Percentiles rank a stretch among this genome's conserved stretches.
Conservation (phyloP, 352 stramenopile genomes). For the Phytopythium cucurbitacearum region DNA sequence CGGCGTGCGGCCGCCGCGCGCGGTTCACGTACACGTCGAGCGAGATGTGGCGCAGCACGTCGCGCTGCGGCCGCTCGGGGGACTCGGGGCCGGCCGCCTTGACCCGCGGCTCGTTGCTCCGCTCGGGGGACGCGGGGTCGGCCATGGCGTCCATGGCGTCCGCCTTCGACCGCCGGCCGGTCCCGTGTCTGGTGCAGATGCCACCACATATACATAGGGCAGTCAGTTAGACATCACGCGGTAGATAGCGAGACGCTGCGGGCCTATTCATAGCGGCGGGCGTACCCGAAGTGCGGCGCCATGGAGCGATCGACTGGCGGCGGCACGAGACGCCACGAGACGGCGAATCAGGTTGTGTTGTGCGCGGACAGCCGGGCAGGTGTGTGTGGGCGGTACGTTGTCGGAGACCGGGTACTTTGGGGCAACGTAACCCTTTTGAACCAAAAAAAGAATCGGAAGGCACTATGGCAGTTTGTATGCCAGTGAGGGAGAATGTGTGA, state of each 20-base stretch:
- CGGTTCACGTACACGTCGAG: slow-evolving; percentile 72
- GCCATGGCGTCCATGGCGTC: neutral
- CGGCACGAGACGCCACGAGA: neutral
- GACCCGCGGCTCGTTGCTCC: neutral
- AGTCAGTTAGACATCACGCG: no score
- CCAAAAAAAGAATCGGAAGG: neutral
- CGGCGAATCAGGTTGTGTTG: slow-evolving; percentile 2
- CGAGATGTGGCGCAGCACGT: slow-evolving; percentile 73
- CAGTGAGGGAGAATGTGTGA: neutral
- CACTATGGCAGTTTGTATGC: slow-evolving; percentile 1
- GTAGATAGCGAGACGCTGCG: no score
- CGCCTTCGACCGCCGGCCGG: neutral
- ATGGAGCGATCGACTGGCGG: slow-evolving; percentile 10
- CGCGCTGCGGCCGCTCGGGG: slow-evolving; percentile 38
- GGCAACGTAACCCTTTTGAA: neutral
- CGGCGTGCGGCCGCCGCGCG: slow-evolving; percentile 19
- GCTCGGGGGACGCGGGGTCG: slow-evolving; percentile 2
- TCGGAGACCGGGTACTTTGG: neutral
- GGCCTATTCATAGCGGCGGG: no score
- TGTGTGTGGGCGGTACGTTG: neutral
- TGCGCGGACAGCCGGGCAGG: neutral
- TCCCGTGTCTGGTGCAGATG: no score
- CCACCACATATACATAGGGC: no score
- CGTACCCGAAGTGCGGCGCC: slow-evolving; percentile 41
- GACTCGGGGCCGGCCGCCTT: slow-evolving; percentile 4